Percentiles rank a stretch among this genome's conserved stretches.
These are phyloP conservation scores for Lipomyces sp. DNA, from an alignment of 805 yeast genomes.

Conservation along the genomic window DNA sequence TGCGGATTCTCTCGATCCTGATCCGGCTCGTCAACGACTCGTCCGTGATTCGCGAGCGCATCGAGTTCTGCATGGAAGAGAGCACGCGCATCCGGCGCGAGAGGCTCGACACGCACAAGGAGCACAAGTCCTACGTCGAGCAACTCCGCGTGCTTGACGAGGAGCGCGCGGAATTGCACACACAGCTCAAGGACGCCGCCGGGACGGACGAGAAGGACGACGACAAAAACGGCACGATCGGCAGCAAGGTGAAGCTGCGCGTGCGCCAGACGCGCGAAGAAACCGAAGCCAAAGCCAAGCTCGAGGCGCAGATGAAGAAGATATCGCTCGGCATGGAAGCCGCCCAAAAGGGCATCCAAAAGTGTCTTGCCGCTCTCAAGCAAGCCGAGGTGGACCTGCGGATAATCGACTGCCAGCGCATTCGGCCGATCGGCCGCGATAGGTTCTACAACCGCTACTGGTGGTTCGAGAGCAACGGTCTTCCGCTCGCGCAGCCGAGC, in stretches of 20 bases:
- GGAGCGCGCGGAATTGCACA: slow-evolving; percentile 17
- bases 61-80: slow-evolving; percentile 67
- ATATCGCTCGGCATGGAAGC: slow-evolving; percentile 33
- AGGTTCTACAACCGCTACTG: slow-evolving; percentile 82
- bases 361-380: slow-evolving; percentile 48
- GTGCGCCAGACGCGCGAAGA: slow-evolving; percentile 21
- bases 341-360: slow-evolving; percentile 40
- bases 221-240: too few species aligned
- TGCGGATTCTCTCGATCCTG: slow-evolving; percentile 58
- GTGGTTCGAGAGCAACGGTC: slow-evolving; percentile 91
- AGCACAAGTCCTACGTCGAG: slow-evolving; percentile 53
- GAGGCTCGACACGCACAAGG: slow-evolving; percentile 62
- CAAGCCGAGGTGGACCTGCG: slow-evolving; percentile 56
- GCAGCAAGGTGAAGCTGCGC: background rate
- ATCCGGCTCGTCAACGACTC: slow-evolving; percentile 62
- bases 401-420: slow-evolving; percentile 63
- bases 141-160: slow-evolving; percentile 48
- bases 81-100: slow-evolving; percentile 61
- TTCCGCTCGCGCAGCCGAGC: slow-evolving; percentile 33
- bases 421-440: slow-evolving; percentile 76
- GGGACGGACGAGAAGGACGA: slow-evolving; percentile 29
- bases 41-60: slow-evolving; percentile 53
- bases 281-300: slow-evolving; percentile 19
- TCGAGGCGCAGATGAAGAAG: slow-evolving; percentile 45
- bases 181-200: background rate